phyloP scores from a whole-genome alignment of 2,329 filamentous ascomycete species.

The Emmonsiellopsis sp. region DNA sequence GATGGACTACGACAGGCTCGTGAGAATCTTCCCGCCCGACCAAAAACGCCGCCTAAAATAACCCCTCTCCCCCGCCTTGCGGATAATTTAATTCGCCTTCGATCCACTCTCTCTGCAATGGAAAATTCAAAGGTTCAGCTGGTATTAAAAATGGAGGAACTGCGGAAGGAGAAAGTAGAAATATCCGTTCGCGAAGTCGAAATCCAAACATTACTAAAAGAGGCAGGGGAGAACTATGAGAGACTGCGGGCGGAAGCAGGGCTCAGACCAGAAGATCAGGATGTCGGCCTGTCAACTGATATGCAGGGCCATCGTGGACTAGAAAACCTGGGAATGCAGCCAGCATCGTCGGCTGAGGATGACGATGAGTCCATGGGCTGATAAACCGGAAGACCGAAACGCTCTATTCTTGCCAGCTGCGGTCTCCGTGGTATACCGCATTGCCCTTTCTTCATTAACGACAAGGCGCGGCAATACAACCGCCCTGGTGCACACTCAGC shows the following conservation, averaged over 20 bases:
- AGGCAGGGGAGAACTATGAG: conserved; percentile 66
- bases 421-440: no score
- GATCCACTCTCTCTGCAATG: conserved; percentile 53
- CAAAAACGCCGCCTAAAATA: conserved; percentile 61
- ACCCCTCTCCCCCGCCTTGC: conserved; percentile 67
- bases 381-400: no score
- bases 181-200: conserved; percentile 64
- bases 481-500: no score
- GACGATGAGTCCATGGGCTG: not conserved
- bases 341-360: not conserved
- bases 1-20: conserved; percentile 51
- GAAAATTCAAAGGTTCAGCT: conserved; percentile 54
- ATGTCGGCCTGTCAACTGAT: conserved; percentile 18
- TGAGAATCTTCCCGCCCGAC: conserved; percentile 25
- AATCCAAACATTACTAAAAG: conserved; percentile 70
- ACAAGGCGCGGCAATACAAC: no score
- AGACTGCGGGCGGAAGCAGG: conserved; percentile 42
- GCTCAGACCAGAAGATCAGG: conserved; percentile 16
- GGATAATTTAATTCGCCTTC: conserved; percentile 57
- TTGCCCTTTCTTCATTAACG: no score
- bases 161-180: conserved; percentile 59
- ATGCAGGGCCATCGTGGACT: conserved; percentile 27
- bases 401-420: no score
- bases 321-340: conserved; percentile 26
- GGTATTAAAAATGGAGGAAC: conserved; percentile 53